phyloP scores from a whole-genome alignment of 805 yeast genomes.

The Lachancea lanzarotensis region DNA sequence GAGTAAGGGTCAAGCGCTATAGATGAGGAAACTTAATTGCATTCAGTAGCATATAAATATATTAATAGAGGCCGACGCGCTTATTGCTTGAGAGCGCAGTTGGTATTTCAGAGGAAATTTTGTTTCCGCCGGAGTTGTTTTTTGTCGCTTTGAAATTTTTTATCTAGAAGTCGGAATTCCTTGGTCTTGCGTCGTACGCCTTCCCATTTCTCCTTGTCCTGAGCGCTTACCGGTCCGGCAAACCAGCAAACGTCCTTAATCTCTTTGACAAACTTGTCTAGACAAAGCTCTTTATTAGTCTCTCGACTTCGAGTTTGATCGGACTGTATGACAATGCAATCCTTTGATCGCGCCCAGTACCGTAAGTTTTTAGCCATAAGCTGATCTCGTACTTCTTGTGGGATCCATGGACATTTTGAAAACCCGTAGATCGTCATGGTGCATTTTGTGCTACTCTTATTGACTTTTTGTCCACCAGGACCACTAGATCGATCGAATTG shows the following conservation, averaged over 20 bases:
- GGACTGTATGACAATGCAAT: conserved; percentile 53
- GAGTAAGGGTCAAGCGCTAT: conserved; percentile 27
- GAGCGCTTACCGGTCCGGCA: conserved; percentile 42
- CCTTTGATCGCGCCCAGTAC: conserved; percentile 46
- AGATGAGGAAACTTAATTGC: background rate
- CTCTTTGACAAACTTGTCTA: conserved; percentile 49
- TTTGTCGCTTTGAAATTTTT: conserved; percentile 35
- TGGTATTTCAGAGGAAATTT: background rate
- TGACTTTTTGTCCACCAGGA: conserved; percentile 86
- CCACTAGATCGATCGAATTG: conserved; percentile 56
- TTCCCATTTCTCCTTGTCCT: conserved; percentile 43
- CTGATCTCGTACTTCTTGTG: conserved; percentile 42
- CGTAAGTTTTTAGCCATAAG: conserved; percentile 37
- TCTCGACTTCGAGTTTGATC: conserved; percentile 56
- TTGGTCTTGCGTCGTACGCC: conserved; percentile 30
- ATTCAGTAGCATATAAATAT: background rate
- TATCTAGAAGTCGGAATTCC: conserved; percentile 32
- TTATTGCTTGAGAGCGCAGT: too few relatives aligned
- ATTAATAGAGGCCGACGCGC: background rate
- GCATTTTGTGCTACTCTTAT: conserved; percentile 58
- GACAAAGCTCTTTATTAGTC: conserved; percentile 51
- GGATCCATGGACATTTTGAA: conserved; percentile 52
- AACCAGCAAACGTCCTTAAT: conserved; percentile 43
- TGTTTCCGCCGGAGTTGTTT: conserved; percentile 31
- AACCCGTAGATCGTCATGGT: conserved; percentile 47